A percentile compares a stretch with the other conserved stretches of the same genome.
These are phyloP conservation scores for Saksenaea oblongispora DNA, from an alignment of 371 early-diverging fungal species.

Conservation along the genomic window DNA sequence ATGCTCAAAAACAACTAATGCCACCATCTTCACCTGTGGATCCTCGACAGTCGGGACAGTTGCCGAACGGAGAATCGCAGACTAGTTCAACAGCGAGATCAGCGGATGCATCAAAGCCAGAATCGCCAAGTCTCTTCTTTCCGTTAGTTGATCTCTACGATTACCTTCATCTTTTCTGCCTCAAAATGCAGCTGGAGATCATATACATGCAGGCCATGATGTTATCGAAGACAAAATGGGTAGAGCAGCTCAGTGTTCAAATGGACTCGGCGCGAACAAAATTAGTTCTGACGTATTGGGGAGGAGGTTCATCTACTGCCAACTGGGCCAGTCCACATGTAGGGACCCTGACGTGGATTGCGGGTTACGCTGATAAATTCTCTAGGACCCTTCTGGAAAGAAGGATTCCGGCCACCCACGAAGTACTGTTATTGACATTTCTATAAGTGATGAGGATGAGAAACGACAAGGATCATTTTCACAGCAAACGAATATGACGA, in stretches of 20 bases:
- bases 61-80: background rate
- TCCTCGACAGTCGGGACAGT: background rate
- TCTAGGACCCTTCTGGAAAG: background rate
- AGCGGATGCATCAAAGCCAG: background rate
- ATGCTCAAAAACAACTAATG: conserved; percentile 55
- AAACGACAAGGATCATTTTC: conserved; percentile 17
- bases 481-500: conserved; percentile 14
- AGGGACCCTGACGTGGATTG: background rate
- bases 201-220: conserved; percentile 63
- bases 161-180: conserved; percentile 66
- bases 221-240: conserved; percentile 66
- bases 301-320: conserved; percentile 43
- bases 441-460: conserved; percentile 29
- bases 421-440: conserved; percentile 30
- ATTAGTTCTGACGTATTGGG: conserved; percentile 67
- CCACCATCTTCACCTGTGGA: conserved; percentile 27
- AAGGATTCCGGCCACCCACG: background rate
- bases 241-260: conserved; percentile 64
- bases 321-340: conserved; percentile 46
- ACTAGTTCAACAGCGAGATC: background rate
- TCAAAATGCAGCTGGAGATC: conserved; percentile 68
- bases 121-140: conserved; percentile 26
- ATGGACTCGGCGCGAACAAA: conserved; percentile 55
- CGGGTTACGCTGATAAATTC: background rate
- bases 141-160: conserved; percentile 68